Percentiles rank a stretch among this genome's conserved stretches.
Conservation (phyloP, 495 filamentous ascomycete species). For the Endocarpon pusillum region DNA sequence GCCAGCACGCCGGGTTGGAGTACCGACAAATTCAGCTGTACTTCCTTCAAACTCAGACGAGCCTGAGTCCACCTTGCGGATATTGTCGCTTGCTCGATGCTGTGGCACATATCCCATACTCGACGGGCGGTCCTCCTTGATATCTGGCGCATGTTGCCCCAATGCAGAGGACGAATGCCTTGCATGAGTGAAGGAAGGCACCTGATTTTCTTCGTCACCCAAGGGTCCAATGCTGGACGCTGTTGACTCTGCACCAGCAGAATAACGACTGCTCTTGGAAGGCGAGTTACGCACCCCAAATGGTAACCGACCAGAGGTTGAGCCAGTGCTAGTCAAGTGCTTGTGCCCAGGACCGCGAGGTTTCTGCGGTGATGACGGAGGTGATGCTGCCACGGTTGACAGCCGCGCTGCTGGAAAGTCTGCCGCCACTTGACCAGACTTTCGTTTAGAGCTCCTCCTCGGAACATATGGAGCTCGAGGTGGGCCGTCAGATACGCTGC, state of each 20-base stretch:
- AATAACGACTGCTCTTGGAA: conserved; percentile 2
- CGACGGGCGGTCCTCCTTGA: conserved; percentile 38
- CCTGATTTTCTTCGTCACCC: conserved; percentile 3
- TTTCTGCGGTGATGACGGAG: conserved; percentile 10
- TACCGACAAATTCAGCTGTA: conserved; percentile 30
- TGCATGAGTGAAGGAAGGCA: conserved; percentile 4
- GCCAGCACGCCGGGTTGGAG: too few species aligned
- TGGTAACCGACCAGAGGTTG: conserved; percentile 8
- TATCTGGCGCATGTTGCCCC: conserved; percentile 11
- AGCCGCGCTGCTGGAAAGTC: conserved; percentile 12
- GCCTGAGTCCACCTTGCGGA: conserved; percentile 38
- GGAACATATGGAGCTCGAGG: conserved; percentile 30
- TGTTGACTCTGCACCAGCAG: conserved; percentile 9
- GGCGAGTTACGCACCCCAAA: too few species aligned
- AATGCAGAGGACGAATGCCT: conserved; percentile 15
- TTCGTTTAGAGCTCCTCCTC: conserved; percentile 44
- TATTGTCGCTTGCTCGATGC: conserved; percentile 40
- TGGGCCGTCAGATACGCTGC: conserved; percentile 21
- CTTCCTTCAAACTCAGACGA: conserved; percentile 33
- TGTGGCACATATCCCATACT: conserved; percentile 62
- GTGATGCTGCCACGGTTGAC: conserved; percentile 11
- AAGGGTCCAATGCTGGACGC: conserved; percentile 9
- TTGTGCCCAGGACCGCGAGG: conserved; percentile 7
- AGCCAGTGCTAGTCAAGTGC: background rate
- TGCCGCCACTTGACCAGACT: conserved; percentile 13